Percentiles rank a stretch among this genome's conserved stretches.
Conservation (phyloP, 2,329 filamentous ascomycete genomes). For the Aaosphaeria pasadenensis region DNA sequence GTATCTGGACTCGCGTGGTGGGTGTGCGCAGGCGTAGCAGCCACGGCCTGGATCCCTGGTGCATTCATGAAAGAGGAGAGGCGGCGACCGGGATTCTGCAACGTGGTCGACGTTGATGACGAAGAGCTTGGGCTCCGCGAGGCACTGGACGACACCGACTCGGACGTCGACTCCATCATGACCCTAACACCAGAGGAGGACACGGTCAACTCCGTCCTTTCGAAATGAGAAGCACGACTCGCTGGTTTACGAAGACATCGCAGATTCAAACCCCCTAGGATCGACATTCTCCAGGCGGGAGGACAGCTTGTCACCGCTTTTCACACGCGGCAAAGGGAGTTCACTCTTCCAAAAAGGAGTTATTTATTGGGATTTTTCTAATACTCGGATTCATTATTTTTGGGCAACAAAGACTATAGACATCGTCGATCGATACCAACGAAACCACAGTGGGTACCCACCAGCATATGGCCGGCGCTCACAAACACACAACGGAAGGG, state of each 20-base stretch:
- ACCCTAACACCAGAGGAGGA: conserved; percentile 30
- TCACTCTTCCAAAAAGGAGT: no score
- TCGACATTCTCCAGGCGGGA: neutral
- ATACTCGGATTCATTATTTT: no score
- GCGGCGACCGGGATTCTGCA: conserved; percentile 20
- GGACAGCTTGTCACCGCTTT: neutral
- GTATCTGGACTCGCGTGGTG: conserved; percentile 93
- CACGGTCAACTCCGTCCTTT: conserved; percentile 22
- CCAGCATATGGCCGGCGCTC: no score
- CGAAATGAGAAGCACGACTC: conserved; percentile 17
- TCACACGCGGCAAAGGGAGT: no score
- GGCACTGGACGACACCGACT: conserved; percentile 14
- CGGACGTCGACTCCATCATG: conserved; percentile 30
- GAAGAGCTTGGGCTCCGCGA: conserved; percentile 27
- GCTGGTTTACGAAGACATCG: conserved; percentile 4
- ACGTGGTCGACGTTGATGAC: conserved; percentile 30
- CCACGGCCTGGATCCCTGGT: conserved; percentile 55
- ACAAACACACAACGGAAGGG: no score
- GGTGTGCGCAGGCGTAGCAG: conserved; percentile 75
- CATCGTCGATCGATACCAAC: no score
- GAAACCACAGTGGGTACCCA: no score
- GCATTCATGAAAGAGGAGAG: conserved; percentile 66
- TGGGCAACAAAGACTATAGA: no score
- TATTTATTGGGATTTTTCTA: no score
- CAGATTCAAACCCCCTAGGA: neutral